Percentiles rank a stretch among this genome's conserved stretches.
phyloP scores from a whole-genome alignment of 208 protist species.

The Crithidia acanthocephali region DNA sequence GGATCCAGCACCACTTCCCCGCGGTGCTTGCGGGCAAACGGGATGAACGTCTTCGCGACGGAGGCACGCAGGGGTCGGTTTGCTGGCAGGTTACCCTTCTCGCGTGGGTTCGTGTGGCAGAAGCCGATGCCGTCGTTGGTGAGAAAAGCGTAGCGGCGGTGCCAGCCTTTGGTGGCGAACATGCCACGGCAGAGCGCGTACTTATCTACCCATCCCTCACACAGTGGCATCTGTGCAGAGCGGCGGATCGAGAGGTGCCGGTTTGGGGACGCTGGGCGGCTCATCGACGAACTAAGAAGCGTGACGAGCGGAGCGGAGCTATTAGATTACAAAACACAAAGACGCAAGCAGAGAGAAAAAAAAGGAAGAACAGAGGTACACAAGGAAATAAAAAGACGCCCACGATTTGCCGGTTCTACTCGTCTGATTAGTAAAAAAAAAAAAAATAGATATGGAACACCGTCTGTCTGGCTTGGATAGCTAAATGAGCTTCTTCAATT shows the following conservation, averaged over 20 bases:
- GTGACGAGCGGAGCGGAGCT: too few relatives aligned
- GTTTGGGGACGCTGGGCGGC: not conserved
- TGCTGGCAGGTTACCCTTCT: constrained; percentile 8
- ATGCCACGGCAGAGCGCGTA: constrained; percentile 49
- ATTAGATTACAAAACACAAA: too few relatives aligned
- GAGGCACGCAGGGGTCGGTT: constrained; percentile 6
- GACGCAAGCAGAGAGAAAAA: too few relatives aligned
- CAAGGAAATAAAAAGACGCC: too few relatives aligned
- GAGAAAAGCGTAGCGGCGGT: constrained; percentile 50
- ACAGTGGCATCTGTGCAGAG: constrained; percentile 29
- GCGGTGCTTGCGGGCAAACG: constrained; percentile 30
- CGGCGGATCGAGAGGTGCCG: not conserved
- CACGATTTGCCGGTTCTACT: too few relatives aligned
- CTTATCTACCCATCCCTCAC: constrained; percentile 77
- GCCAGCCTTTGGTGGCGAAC: constrained; percentile 51
- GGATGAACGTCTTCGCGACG: constrained; percentile 43
- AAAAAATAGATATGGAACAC: too few relatives aligned
- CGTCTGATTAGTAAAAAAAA: too few relatives aligned
- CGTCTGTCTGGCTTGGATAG: too few relatives aligned
- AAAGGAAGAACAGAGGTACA: too few relatives aligned
- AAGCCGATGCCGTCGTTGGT: constrained; percentile 57
- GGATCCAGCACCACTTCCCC: constrained; percentile 39
- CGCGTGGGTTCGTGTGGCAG: constrained; percentile 34
- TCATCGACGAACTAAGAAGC: too few relatives aligned
- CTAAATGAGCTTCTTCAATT: too few relatives aligned